These are phyloP conservation scores for Pseudogymnoascus sp. DNA, from an alignment of 2,329 filamentous ascomycete species.

Conservation along the genomic window DNA sequence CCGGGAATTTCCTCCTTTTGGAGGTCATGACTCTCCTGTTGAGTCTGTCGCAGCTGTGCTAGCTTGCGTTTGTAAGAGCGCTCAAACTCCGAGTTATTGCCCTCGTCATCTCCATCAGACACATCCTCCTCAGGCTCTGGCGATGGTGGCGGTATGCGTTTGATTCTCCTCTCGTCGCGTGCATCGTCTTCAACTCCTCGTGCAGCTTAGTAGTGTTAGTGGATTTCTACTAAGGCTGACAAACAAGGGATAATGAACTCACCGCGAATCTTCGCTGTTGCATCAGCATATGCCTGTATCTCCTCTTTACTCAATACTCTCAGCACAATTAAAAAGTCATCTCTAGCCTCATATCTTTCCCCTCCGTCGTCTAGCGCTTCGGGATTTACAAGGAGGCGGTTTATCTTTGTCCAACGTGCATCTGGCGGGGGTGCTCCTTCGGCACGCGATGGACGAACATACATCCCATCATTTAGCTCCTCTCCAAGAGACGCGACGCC, in stretches of 20 bases:
- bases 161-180: background rate
- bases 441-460: background rate
- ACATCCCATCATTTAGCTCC: conserved; percentile 65
- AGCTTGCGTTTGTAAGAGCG: background rate
- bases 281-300: conserved; percentile 78
- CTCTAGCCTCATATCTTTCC: conserved; percentile 82
- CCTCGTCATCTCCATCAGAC: background rate
- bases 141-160: background rate
- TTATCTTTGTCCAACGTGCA: conserved; percentile 91
- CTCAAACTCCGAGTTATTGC: background rate
- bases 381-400: conserved; percentile 79
- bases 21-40: background rate
- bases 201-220: background rate
- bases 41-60: background rate
- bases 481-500: conserved; percentile 93
- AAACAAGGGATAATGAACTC: conserved; percentile 28
- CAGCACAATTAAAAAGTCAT: conserved; percentile 89
- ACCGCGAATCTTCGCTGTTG: conserved; percentile 78
- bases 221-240: background rate
- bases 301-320: conserved; percentile 82
- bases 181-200: background rate
- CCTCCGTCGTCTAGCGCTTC: conserved; percentile 77
- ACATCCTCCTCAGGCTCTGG: background rate
- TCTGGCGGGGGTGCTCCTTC: conserved; percentile 45
- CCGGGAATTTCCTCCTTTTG: background rate